phyloP scores from a whole-genome alignment of 2,329 filamentous ascomycete genomes.

The Pestalotiopsis sp. region DNA sequence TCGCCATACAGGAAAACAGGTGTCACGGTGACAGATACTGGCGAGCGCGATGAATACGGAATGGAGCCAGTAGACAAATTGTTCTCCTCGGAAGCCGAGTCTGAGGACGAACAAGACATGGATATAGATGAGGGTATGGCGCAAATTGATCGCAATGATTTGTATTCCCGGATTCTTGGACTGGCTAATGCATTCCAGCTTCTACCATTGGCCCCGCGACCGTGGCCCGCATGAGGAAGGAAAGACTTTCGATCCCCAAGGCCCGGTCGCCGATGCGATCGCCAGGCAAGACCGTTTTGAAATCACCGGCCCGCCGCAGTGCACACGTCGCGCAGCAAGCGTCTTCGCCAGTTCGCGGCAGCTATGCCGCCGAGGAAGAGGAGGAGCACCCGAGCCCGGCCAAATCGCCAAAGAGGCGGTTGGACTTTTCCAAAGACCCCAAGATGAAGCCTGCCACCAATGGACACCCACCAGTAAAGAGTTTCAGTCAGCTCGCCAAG shows the following conservation, averaged over 20 bases:
- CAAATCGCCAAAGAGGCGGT: conserved; percentile 51
- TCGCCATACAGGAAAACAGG: conserved; percentile 80
- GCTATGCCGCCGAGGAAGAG: conserved; percentile 29
- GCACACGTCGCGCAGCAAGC: conserved; percentile 57
- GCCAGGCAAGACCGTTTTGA: conserved; percentile 64
- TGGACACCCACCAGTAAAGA: conserved; percentile 27
- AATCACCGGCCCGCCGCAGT: conserved; percentile 64
- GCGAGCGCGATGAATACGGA: conserved; percentile 86
- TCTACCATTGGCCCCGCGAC: conserved; percentile 57
- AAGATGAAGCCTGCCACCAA: conserved; percentile 23
- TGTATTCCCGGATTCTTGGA: not conserved
- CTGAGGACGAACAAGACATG: conserved; percentile 50
- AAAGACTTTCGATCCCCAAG: conserved; percentile 49
- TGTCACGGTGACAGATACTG: conserved; percentile 75
- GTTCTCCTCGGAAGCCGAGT: conserved; percentile 69
- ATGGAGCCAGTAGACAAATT: conserved; percentile 86
- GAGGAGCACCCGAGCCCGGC: conserved; percentile 33
- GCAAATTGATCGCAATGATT: conserved; percentile 4
- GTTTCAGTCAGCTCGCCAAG: conserved; percentile 17
- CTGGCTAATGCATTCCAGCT: conserved; percentile 38
- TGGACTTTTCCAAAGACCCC: conserved; percentile 50
- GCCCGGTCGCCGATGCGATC: conserved; percentile 62
- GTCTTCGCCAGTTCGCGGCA: conserved; percentile 51
- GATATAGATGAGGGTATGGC: conserved; percentile 53
- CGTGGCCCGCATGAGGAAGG: conserved; percentile 49